Conservation (phyloP, 2,329 filamentous ascomycete species). For the Malbranchea cinnamomea region DNA sequence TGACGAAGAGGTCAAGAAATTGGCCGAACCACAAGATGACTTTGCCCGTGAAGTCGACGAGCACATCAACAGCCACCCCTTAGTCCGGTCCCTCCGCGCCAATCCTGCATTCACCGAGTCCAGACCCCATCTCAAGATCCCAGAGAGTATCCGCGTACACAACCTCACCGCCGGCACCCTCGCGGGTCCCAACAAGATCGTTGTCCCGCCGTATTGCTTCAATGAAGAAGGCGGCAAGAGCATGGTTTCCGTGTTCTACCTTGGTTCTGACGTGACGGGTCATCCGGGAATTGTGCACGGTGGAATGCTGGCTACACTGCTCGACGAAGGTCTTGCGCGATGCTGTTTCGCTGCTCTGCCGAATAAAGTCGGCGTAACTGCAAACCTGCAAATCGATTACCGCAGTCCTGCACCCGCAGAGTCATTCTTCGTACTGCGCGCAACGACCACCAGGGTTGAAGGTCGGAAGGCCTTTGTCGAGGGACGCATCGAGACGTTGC, state of each 20-base stretch:
- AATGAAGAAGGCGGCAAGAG: conserved; percentile 55
- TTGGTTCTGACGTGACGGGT: conserved; percentile 48
- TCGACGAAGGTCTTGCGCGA: conserved; percentile 54
- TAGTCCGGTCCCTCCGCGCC: conserved; percentile 53
- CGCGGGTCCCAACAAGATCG: conserved; percentile 57
- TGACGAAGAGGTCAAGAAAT: conserved; percentile 57
- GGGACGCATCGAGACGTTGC: conserved; percentile 30
- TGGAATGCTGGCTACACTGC: conserved; percentile 50
- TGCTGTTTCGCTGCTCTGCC: conserved; percentile 39
- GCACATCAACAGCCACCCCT: conserved; percentile 58
- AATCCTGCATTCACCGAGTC: conserved; percentile 57
- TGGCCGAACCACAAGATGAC: conserved; percentile 47
- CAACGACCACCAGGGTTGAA: conserved; percentile 26
- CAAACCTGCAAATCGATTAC: conserved; percentile 48
- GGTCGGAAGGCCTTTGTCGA: conserved; percentile 26
- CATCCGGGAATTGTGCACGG: conserved; percentile 63
- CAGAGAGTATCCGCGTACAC: conserved; percentile 49
- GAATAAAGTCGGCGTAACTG: conserved; percentile 38
- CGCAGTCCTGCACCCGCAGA: conserved; percentile 44
- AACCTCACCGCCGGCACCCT: conserved; percentile 75
- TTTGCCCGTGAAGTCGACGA: conserved; percentile 47
- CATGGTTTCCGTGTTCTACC: conserved; percentile 48
- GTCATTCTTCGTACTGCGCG: conserved; percentile 43
- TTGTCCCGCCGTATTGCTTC: conserved; percentile 69
- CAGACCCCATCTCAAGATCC: conserved; percentile 78